These are phyloP conservation scores for Fraxinus quadrangulata DNA, from an alignment of 257 asterid genomes.

Conservation along the genomic window DNA sequence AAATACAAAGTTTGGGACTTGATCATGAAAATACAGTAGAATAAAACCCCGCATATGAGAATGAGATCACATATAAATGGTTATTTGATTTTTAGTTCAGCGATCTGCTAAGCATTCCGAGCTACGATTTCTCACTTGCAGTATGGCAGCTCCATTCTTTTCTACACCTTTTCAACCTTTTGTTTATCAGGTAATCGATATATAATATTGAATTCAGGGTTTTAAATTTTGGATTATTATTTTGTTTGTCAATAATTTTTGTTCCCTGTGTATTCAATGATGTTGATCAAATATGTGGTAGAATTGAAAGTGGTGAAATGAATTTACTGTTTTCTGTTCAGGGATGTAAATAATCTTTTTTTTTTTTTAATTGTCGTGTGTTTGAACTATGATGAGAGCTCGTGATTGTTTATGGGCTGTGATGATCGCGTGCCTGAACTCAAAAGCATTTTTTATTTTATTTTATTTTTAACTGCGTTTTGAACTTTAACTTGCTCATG, in stretches of 20 bases:
- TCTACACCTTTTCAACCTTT: conserved; percentile 97
- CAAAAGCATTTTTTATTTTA: conserved; percentile 3
- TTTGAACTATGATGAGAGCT: conserved; percentile 5
- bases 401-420: conserved; percentile 13
- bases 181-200: conserved; percentile 80
- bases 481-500: neutral
- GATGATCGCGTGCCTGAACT: conserved; percentile 5
- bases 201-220: conserved; percentile 30
- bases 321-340: neutral
- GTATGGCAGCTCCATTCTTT: conserved; percentile 96
- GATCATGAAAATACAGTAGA: neutral
- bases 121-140: conserved; percentile 30
- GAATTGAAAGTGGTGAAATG: neutral
- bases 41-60: too few relatives aligned
- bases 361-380: conserved; percentile 1
- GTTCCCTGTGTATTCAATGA: conserved; percentile 4
- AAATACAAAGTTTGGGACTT: neutral
- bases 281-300: conserved; percentile 3
- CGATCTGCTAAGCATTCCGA: conserved; percentile 42
- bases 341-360: neutral
- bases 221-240: conserved; percentile 8
- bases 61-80: too few relatives aligned
- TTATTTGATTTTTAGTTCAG: conserved; percentile 3
- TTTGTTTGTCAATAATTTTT: neutral
- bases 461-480: neutral